A percentile compares a stretch with the other conserved stretches of the same genome.
Conservation (phyloP, 1,139 yeast genomes). For the Candida pseudocylindracea region DNA sequence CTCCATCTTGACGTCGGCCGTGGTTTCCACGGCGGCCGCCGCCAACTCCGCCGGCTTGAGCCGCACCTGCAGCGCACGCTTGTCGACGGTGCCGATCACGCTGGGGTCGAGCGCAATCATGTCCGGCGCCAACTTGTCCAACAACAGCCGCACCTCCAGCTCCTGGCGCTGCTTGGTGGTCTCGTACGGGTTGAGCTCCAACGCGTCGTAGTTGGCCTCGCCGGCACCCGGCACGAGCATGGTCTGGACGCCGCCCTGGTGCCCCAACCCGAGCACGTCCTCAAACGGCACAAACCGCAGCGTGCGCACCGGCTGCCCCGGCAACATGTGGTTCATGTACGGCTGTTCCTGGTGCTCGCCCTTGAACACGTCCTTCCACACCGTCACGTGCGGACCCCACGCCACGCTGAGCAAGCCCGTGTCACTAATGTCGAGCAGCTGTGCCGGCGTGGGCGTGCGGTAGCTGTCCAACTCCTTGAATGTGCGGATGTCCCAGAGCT, state of each 20-base stretch:
- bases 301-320: constrained; percentile 53
- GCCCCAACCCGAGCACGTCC: constrained; percentile 85
- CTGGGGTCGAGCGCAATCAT: constrained; percentile 83
- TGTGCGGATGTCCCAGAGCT: constrained; percentile 86
- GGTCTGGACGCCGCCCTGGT: constrained; percentile 53
- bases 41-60: constrained; percentile 34
- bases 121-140: constrained; percentile 83
- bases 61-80: constrained; percentile 38
- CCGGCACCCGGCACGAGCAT: constrained; percentile 91
- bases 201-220: constrained; percentile 92
- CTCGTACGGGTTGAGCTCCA: constrained; percentile 85
- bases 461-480: constrained; percentile 57
- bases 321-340: constrained; percentile 75
- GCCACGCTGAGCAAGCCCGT: constrained; percentile 72
- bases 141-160: constrained; percentile 63
- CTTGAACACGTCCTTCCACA: constrained; percentile 62
- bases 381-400: constrained; percentile 88
- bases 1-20: constrained; percentile 51
- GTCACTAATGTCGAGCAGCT: constrained; percentile 63
- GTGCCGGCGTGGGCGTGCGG: constrained; percentile 71
- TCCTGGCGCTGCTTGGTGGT: constrained; percentile 87
- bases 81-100: constrained; percentile 69
- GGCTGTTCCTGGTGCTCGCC: constrained; percentile 44
- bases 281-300: constrained; percentile 80
- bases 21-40: constrained; percentile 16